A percentile compares a stretch with the other conserved stretches of the same genome.
Conservation (phyloP, 768 basidiomycete species). For the Naganishia kalamii region DNA sequence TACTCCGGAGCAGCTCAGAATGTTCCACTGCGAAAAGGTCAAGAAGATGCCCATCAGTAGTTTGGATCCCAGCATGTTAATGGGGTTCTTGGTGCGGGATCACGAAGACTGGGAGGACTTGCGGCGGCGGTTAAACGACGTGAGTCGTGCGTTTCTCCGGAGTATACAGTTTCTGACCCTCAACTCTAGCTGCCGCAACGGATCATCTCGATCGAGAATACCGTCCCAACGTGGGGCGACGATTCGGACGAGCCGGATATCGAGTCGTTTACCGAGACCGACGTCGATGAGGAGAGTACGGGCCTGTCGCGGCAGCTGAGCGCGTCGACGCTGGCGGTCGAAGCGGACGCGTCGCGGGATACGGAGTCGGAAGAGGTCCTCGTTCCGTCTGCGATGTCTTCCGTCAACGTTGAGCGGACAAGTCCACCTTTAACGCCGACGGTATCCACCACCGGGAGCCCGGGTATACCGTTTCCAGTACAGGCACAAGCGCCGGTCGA, state of each 20-base stretch:
- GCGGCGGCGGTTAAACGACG: conserved; percentile 63
- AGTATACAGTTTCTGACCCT: neutral
- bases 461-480: neutral
- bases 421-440: neutral
- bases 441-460: neutral
- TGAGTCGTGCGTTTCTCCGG: conserved; percentile 47
- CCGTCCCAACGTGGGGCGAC: conserved; percentile 69
- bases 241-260: conserved; percentile 67
- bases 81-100: conserved; percentile 80
- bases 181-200: conserved; percentile 52
- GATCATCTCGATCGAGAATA: conserved; percentile 81
- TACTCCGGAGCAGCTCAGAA: conserved; percentile 63
- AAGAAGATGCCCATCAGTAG: conserved; percentile 87
- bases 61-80: conserved; percentile 92
- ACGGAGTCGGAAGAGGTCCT: neutral
- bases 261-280: conserved; percentile 73
- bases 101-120: conserved; percentile 83
- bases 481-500: neutral
- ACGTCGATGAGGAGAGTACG: conserved; percentile 34
- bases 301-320: neutral
- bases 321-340: neutral
- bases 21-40: conserved; percentile 94
- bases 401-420: neutral
- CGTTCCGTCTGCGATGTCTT: neutral
- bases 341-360: neutral